Evolutionary conservation across 352 stramenopile species (phyloP), one percentile per base, ranked within the genome.

Genomic region (Globisporangium mamillatum): DNA sequence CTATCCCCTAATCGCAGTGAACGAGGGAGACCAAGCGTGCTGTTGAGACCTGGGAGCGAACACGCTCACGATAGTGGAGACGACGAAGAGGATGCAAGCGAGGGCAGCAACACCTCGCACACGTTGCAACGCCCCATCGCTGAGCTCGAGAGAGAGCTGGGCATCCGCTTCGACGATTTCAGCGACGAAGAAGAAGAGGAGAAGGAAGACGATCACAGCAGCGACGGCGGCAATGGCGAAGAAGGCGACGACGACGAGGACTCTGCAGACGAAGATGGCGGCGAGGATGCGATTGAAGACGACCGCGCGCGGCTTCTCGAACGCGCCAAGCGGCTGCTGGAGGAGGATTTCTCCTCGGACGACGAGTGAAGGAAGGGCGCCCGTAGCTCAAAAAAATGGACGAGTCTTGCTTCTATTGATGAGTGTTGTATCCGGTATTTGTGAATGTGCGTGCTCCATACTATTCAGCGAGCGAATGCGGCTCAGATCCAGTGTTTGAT

Each of bases 101-200:
- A 73, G 58, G 36, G 56, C 67, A 75, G 63, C 64, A 58, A n/a
- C 54, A 61, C 36, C 67, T 72, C 60, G 72, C 75, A 29, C 64
- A 60, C 75, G n/a, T 53, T 89, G 32, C 85, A 93, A 52, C 80
- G 82, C 18, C 81, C 85, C 18, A 90, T 93, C 60, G 82, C 85
- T 24, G 82, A 93, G 62, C 73, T 93, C 20, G 82, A 93, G 68
- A 76, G 76, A 62, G 85, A 88, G 61, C 71, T 93, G 7, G 85
- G 82, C 0, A 88, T 91, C 55, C 79, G 71, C 32, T 90, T 93
- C 41, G 76, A 89, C 38, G 80, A 84, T 56, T 69, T 85, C 20
- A 89, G 77, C 20, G 80, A 89, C 29, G 80, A 88, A 67, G 80
- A 88, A 71, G 75, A 88, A 69, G 80, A 88, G 56, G 80, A 88